Base-by-base conservation (phyloP, 2,329 filamentous ascomycete species). In the Arthrobotrys entomopaga region DNA sequence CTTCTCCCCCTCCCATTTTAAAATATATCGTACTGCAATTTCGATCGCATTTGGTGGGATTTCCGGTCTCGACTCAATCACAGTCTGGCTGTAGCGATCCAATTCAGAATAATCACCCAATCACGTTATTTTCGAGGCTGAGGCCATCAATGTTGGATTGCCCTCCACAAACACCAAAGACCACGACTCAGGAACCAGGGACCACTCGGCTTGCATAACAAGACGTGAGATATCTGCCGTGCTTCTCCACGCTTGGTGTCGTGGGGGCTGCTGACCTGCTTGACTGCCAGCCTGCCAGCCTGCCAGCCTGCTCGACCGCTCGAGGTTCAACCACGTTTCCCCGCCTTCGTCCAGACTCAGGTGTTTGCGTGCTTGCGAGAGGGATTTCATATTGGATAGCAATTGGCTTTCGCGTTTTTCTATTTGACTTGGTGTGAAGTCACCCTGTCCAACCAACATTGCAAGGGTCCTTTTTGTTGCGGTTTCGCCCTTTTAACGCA, bases 161-260 rank as follows among this genome's bases (percentile, higher is more conserved):
- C 29, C 26, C 50, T 42, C 61, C 49, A 56, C 61, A 52, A 50
- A 8, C 10, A 22, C 40, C 19, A 56, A 15, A 48, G 43, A 20
- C 54, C 50, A 48, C 70, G 43, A 66, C 70, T 67, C 57, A 66
- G 57, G 70, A 58, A 74, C 70, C 70, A 74, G 70, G 61, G 66
- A 66, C 69, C 61, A 57, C 61, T 64, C 42, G 42, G 29, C 58
- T 48, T 74, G 70, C 70, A 67, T 66, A 67, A 66, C 54, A 24
- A 43, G 43, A 61, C 70, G 50, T 64, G 61, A 65, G 40, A 48
- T 46, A 54, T 46, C 50, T 57, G 52, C 61, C 49, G 60, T 63
- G 46, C 61, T 57, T 67, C 57, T 65, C 63, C 56, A 59, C 63
- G 58, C 57, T 58, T 57, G 63, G 22, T 74, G 63, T 40, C 63